Base-by-base conservation (phyloP, 768 basidiomycete species). In the Xanthoconium stramineum region DNA sequence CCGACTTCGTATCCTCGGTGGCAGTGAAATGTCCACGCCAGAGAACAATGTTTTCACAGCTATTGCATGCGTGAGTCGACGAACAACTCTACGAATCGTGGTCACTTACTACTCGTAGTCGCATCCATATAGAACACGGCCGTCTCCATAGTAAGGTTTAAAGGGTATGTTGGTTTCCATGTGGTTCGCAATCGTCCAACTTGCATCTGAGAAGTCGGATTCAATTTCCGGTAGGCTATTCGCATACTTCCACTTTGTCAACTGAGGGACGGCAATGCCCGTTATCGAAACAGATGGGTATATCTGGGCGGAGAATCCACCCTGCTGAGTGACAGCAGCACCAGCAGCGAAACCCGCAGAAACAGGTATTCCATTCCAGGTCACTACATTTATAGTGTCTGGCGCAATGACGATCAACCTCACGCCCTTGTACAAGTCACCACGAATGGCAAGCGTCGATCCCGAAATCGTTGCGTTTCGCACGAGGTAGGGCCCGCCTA, bases 11-110 rank as follows among this genome's bases (percentile, higher is more conserved):
- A 2, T 66, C 63, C 13, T 84, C 83, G 0, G 80, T 84, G 1
- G 81, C 81, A 14, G 69, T 76, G 71, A 94, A 94, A 69, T 91
- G 87, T 1, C 91, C 91, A 33, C 89, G 79, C 88, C 88, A 93
- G 14, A 94, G 74, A 32, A 91, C 86, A 7, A 80, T 76, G 63
- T 91, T 91, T 71, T 93, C 91, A 59, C 91, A n/a, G n/a, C n/a
- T n/a, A n/a, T n/a, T n/a, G n/a, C n/a, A n/a, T n/a, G n/a, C n/a
- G n/a, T 51, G n/a, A n/a, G n/a, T n/a, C n/a, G n/a, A n/a, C n/a
- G n/a, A n/a, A n/a, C n/a, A n/a, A n/a, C n/a, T n/a, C n/a, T n/a
- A n/a, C n/a, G 19, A 17, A 35, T 33, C 39, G 24, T 32, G 29
- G 35, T 39, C 42, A 69, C 86, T 70, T 57, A 91, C 89, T 85